Conservation (phyloP, 2,329 filamentous ascomycete species). For the Zymoseptoria crescenta region DNA sequence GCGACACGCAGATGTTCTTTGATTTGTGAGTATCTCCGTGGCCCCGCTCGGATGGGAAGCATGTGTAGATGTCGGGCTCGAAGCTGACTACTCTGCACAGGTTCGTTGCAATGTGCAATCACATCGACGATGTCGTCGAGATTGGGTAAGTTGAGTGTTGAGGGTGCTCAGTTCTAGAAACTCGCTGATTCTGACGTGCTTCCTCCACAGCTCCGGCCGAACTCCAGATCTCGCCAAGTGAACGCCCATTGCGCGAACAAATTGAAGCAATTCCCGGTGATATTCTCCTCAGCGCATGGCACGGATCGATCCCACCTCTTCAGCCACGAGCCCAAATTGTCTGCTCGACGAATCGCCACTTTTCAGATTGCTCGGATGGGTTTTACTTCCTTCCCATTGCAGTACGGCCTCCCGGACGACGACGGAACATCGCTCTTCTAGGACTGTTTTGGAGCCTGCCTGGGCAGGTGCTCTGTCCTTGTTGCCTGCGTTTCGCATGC, state of each 20-base stretch:
- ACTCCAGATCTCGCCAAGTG: conserved; percentile 21
- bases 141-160: conserved; percentile 55
- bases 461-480: neutral
- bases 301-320: neutral
- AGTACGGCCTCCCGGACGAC: neutral
- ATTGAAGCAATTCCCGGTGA: neutral
- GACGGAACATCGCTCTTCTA: neutral
- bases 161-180: too few species aligned
- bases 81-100: neutral
- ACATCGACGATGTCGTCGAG: conserved; percentile 91
- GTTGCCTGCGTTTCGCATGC: neutral
- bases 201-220: conserved; percentile 17
- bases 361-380: neutral
- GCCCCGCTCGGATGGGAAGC: neutral
- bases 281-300: neutral
- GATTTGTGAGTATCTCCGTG: conserved; percentile 50
- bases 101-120: conserved; percentile 96
- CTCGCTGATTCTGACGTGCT: conserved; percentile 5
- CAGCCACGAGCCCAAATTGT: neutral
- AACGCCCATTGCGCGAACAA: conserved; percentile 3
- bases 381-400: neutral
- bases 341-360: neutral
- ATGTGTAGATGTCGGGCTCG: neutral
- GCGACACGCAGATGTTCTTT: conserved; percentile 83
- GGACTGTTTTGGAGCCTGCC: neutral